Conservation (phyloP, 2,329 filamentous ascomycete genomes). For the Nigrospora sphaerica region DNA sequence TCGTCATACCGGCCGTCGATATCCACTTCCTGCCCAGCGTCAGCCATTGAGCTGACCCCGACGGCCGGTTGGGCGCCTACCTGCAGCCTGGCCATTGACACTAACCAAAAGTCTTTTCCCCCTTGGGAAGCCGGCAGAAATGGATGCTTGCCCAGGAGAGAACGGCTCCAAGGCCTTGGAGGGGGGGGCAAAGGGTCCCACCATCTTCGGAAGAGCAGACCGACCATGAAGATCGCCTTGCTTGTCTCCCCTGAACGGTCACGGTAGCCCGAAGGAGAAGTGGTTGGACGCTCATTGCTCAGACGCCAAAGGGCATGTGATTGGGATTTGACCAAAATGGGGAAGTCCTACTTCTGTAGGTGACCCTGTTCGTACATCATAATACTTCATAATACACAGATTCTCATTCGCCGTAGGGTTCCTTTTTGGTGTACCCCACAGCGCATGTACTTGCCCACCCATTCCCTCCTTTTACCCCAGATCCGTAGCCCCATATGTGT, state of each 20-base stretch:
- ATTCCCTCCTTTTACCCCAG: background rate
- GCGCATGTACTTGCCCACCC: background rate
- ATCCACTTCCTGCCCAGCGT: background rate
- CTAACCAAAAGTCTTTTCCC: background rate
- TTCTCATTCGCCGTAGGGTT: background rate
- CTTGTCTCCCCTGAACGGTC: background rate
- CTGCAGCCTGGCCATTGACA: background rate
- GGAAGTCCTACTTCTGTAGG: background rate
- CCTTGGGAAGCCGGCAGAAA: background rate
- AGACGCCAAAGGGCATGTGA: background rate
- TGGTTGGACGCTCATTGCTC: background rate
- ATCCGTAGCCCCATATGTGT: background rate
- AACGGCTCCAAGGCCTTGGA: too few species aligned
- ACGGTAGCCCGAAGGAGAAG: background rate
- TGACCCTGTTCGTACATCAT: background rate
- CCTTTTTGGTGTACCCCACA: background rate
- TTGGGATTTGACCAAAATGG: background rate
- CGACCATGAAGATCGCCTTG: too few species aligned
- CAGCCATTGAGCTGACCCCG: background rate
- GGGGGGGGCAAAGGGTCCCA: slow-evolving; percentile 1
- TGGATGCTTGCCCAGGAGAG: too few species aligned
- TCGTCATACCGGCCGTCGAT: background rate
- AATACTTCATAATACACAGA: background rate
- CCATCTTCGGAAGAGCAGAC: background rate
- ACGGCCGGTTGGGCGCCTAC: background rate